Percentiles rank a stretch among this genome's conserved stretches.
These are phyloP conservation scores for Alternaria triticimaculans DNA, from an alignment of 2,329 filamentous ascomycete genomes.

Conservation along the genomic window DNA sequence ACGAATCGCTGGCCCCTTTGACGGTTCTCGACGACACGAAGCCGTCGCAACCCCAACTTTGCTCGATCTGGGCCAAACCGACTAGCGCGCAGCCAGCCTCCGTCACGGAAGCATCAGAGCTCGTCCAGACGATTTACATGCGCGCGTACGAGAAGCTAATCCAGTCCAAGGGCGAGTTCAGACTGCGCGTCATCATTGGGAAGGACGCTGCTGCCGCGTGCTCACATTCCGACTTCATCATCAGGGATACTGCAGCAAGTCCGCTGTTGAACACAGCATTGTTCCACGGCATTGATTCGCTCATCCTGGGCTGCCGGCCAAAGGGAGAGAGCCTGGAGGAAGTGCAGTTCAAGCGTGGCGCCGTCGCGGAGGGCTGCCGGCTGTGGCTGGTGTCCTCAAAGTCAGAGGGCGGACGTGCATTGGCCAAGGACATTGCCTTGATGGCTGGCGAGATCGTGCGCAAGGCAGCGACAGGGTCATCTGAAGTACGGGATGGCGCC, in stretches of 20 bases:
- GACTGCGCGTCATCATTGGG: slow-evolving; percentile 36
- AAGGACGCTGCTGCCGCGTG: slow-evolving; percentile 34
- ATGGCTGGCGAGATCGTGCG: slow-evolving; percentile 43
- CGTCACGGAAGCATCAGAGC: slow-evolving; percentile 34
- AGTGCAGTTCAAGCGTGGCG: slow-evolving; percentile 47
- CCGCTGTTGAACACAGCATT: slow-evolving; percentile 27
- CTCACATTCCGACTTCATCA: slow-evolving; percentile 38
- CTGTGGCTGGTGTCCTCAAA: slow-evolving; percentile 45
- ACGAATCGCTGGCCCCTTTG: slow-evolving; percentile 39
- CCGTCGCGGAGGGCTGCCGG: slow-evolving; percentile 35
- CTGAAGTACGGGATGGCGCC: slow-evolving; percentile 19
- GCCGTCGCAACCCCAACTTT: slow-evolving; percentile 39
- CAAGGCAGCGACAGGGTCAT: slow-evolving; percentile 24
- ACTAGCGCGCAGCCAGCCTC: slow-evolving; percentile 24
- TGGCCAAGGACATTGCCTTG: slow-evolving; percentile 46
- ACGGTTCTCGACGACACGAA: slow-evolving; percentile 33
- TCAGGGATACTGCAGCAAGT: slow-evolving; percentile 32
- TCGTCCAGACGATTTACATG: slow-evolving; percentile 43
- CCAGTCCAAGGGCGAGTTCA: slow-evolving; percentile 39
- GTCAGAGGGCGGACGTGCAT: slow-evolving; percentile 41
- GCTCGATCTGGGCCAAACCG: slow-evolving; percentile 46
- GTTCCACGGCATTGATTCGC: slow-evolving; percentile 39
- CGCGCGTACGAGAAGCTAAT: slow-evolving; percentile 47
- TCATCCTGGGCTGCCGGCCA: slow-evolving; percentile 44
- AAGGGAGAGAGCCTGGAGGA: slow-evolving; percentile 47